Evolutionary conservation across 345 rosid genomes (phyloP), one percentile per base, ranked within the genome.

Genomic region (Salix koriyanagi): DNA sequence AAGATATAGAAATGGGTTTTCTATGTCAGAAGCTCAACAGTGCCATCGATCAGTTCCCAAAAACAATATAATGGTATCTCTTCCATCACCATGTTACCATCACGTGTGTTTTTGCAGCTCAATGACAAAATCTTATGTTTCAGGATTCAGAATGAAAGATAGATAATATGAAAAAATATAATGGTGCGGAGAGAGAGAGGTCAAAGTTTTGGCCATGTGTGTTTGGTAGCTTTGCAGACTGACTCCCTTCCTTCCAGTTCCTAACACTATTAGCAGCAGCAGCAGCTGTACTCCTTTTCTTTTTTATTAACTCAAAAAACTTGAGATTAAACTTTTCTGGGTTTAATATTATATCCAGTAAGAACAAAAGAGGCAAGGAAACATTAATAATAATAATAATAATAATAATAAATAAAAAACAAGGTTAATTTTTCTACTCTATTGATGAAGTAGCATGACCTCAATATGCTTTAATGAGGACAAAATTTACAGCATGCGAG

Each of bases 91-190:
- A 68, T 8, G 79, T 73, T 80, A n/a, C 60, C 52, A 67, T 76
- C 76, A 75, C 76, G 76, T 80, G 76, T 32, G 11, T 1, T 26
- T 71, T 80, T 67, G 68, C 78, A 69, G 71, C 65, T 79, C 36
- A 54, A 48, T 71, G 67, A 75, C 79, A 54, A 69, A 66, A 15
- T 18, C 26, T 15, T 19, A 16, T 34, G 23, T 0, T 21, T 0
- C 60, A 54, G 60, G 9, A 54, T 54, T 54, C 12, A 54, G 60
- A 54, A 34, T 34, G 37, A 34, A 34, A 34, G 37, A 34, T 34
- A 7, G 37, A 34, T 34, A 19, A 54, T 21, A 54, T 19, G 23
- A 34, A 54, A 54, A 48, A 52, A 54, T 7, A 54, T 52, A 5
- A 7, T 2, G 60, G 60, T 7, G 23, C 60, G 21, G 60, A 54